Evolutionary conservation across 306 rosid genomes (phyloP), one percentile per base, ranked within the genome.

Genomic region (Castanea sativa): DNA sequence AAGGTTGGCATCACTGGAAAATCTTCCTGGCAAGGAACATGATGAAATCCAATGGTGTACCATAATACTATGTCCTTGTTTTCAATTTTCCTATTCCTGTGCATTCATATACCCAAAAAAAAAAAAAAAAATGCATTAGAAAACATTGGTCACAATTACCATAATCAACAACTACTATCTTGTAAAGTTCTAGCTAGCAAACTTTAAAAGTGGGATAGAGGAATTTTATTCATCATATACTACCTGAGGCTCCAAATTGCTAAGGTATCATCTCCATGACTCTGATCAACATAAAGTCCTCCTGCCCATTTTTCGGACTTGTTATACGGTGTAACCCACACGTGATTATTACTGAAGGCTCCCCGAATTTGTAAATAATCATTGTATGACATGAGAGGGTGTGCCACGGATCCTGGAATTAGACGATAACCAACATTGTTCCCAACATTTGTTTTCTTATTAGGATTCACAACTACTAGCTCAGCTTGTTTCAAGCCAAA

Each of bases 41-140:
- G 97, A 69, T 90, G 94, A 69, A 92, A 81, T 41, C 93, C 92
- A 33, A 87, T 65, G 12, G 91, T 89, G 73, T 84, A 85, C 97
- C 92, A 92, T 81, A 90, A 0, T 61, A 87, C 90, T 21, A 87
- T 77, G 27, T 85, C 90, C 80, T 82, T 78, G 80, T 87, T 85
- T 84, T 68, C 86, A 70, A 84, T 87, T 1, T 57, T 6, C 57
- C 88, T 85, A 5, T 87, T 75, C 85, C 90, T 87, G 86, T 80
- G 65, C 57, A 23, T 29, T 21, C 2, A 38, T 60, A 41, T 20
- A 3, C 20, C 33, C 0, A 19, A 0, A 32, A 29, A 16, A 29
- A 15, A 38, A 14, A 64, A 30, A 29, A 19, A 30, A 30, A 5
- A 0, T 3, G 1, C 43, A 64, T 23, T 3, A 4, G 33, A 64